phyloP scores from a whole-genome alignment of 1,139 yeast species.

The Suzukiozyma palmioleophila region DNA sequence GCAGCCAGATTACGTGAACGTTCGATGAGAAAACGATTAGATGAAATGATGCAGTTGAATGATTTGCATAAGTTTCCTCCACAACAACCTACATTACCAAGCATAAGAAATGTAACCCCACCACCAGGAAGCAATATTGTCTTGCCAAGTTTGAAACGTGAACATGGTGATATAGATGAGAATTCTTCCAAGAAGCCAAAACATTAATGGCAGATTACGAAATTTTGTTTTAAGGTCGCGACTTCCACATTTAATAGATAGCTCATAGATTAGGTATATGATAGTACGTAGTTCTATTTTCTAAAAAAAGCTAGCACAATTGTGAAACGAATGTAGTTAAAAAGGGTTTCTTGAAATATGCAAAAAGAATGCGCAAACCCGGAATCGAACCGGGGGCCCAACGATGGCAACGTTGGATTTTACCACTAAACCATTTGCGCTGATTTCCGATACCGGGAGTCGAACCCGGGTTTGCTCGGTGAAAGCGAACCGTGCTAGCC shows the following conservation, averaged over 20 bases:
- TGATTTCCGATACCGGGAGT: constrained; percentile 70
- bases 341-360: too few relatives aligned
- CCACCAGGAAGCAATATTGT: constrained; percentile 7
- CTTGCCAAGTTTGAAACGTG: constrained; percentile 24
- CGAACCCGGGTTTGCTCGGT: constrained; percentile 83
- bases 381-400: constrained; percentile 5
- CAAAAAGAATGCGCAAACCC: constrained; percentile 4
- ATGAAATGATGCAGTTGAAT: constrained; percentile 34
- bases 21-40: constrained; percentile 46
- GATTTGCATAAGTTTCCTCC: constrained; percentile 7
- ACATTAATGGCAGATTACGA: constrained; percentile 3
- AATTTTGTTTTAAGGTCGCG: neutral
- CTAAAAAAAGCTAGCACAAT: neutral
- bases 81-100: constrained; percentile 7
- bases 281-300: neutral
- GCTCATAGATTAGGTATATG: neutral
- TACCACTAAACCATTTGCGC: constrained; percentile 5
- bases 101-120: constrained; percentile 6
- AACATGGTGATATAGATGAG: constrained; percentile 14
- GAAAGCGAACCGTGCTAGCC: constrained; percentile 82
- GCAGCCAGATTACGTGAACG: constrained; percentile 52
- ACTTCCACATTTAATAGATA: neutral
- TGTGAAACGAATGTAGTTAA: neutral
- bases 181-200: constrained; percentile 11
- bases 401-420: constrained; percentile 5